These are phyloP conservation scores for Nannochloris sp. DNA, from an alignment of 139 green algal genomes.

Conservation along the genomic window DNA sequence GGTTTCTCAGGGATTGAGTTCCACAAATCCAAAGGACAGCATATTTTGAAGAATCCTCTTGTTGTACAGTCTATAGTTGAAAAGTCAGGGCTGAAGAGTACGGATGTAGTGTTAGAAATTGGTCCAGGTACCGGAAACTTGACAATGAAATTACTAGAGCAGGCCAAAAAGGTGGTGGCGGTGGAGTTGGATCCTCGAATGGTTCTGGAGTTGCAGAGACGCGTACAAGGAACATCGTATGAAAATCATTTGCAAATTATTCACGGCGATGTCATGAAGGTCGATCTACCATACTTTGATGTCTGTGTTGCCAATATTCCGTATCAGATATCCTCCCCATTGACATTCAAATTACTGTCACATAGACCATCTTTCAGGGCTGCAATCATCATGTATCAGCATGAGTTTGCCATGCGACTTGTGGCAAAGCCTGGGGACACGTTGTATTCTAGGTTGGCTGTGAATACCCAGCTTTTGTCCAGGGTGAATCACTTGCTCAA, in stretches of 20 bases:
- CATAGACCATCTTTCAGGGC: slow-evolving; percentile 72
- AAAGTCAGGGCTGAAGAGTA: slow-evolving; percentile 91
- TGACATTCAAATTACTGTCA: slow-evolving; percentile 97
- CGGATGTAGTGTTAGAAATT: slow-evolving; percentile 97
- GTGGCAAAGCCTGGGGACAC: slow-evolving; percentile 78
- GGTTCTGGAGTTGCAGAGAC: slow-evolving; percentile 90
- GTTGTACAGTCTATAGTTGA: slow-evolving; percentile 94
- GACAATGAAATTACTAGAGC: slow-evolving; percentile 93
- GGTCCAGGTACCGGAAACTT: slow-evolving; percentile 95
- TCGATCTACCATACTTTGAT: slow-evolving; percentile 98
- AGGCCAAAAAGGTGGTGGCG: slow-evolving; percentile 90
- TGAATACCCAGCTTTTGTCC: slow-evolving; percentile 96
- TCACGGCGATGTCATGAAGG: slow-evolving; percentile 86
- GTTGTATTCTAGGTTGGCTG: slow-evolving; percentile 81
- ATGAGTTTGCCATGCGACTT: slow-evolving; percentile 98
- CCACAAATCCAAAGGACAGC: slow-evolving; percentile 95
- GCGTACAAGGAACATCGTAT: slow-evolving; percentile 81
- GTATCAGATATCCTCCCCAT: slow-evolving; percentile 98
- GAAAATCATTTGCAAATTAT: slow-evolving; percentile 80
- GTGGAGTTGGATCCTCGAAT: slow-evolving; percentile 95
- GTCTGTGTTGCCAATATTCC: slow-evolving; percentile 99
- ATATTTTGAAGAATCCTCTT: slow-evolving; percentile 97
- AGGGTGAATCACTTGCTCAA: slow-evolving; percentile 39
- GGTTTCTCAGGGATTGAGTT: slow-evolving; percentile 90
- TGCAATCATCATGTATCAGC: slow-evolving; percentile 98